These are phyloP conservation scores for Porogramme epimiltina DNA, from an alignment of 1,284 basidiomycete genomes.

Conservation along the genomic window DNA sequence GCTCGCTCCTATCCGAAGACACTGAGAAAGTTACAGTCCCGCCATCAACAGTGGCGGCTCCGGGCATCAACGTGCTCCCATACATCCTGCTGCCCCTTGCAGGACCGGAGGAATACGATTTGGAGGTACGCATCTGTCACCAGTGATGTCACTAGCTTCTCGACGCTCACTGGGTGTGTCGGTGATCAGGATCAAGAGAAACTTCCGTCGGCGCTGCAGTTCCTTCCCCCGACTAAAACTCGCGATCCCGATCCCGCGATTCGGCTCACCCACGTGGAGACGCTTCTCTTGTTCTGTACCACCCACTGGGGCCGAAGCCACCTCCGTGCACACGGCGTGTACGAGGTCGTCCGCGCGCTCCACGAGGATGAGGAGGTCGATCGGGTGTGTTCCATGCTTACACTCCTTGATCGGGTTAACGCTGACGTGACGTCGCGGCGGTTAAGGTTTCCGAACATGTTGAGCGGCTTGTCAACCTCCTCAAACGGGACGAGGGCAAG, in stretches of 20 bases:
- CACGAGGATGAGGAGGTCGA: constrained; percentile 85
- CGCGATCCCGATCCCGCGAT: constrained; percentile 83
- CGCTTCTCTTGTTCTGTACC: constrained; percentile 86
- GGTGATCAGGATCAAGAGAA: constrained; percentile 82
- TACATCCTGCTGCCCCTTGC: constrained; percentile 90
- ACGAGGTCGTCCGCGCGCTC: constrained; percentile 81
- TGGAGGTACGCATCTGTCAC: constrained; percentile 83
- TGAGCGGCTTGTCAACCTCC: constrained; percentile 72
- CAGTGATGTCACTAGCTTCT: too few species aligned
- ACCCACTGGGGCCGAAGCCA: constrained; percentile 87
- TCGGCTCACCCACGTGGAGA: constrained; percentile 87
- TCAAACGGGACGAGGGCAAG: constrained; percentile 71
- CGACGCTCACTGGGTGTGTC: too few species aligned
- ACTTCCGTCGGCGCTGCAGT: constrained; percentile 84
- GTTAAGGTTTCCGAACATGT: constrained; percentile 60
- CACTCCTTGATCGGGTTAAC: not conserved
- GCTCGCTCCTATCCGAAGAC: constrained; percentile 69
- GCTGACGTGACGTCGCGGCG: too few species aligned
- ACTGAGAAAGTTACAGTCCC: constrained; percentile 48
- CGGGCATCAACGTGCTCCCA: constrained; percentile 82
- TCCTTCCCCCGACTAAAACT: constrained; percentile 83
- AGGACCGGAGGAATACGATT: constrained; percentile 91
- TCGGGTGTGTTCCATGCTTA: constrained; percentile 48
- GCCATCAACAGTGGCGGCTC: constrained; percentile 59
- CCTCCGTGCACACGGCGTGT: constrained; percentile 81